Base-by-base conservation (phyloP, 2,329 filamentous ascomycete species). In the Monilinia fructicola region DNA sequence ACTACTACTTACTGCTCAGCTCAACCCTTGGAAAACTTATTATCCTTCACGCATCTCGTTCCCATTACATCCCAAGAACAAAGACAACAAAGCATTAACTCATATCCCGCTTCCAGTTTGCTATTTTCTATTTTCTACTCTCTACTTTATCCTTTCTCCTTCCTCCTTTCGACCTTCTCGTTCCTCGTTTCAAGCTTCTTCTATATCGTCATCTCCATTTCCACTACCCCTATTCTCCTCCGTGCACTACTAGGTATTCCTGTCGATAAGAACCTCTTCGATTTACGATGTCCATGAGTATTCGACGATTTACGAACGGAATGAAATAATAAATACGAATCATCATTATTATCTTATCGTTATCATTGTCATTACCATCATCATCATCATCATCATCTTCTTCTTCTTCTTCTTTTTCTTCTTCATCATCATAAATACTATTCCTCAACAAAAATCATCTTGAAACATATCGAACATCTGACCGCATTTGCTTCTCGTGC, bases 391-490 rank as follows among this genome's bases (percentile, higher is more conserved):
- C n/a, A n/a, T n/a, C n/a, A n/a, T n/a, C n/a, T n/a, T n/a, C n/a
- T n/a, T n/a, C n/a, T n/a, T n/a, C n/a, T n/a, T n/a, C n/a, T n/a
- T n/a, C n/a, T n/a, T n/a, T n/a, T n/a, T n/a, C n/a, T n/a, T n/a
- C n/a, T n/a, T n/a, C n/a, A 35, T 5, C 31, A 35, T 35, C 31
- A 35, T 35, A 35, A 58, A 23, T 48, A 16, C 16, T 28, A 48
- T 35, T 23, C 7, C 35, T 64, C 48, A 7, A n/a, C 44, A 44
- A 31, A 64, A 64, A 26, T 55, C n/a, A 26, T 28, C 9, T 62
- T 40, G 59, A 63, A 60, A 60, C 56, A 63, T 63, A 26, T 54
- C 31, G 31, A 59, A 59, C 62, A 65, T 64, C 62, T 59, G 62
- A 65, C 21, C 62, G 42, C 44, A 21, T 40, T 35, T 9, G 42